These are phyloP conservation scores for Neurospora sp. DNA, from an alignment of 495 filamentous ascomycete genomes.

Conservation along the genomic window DNA sequence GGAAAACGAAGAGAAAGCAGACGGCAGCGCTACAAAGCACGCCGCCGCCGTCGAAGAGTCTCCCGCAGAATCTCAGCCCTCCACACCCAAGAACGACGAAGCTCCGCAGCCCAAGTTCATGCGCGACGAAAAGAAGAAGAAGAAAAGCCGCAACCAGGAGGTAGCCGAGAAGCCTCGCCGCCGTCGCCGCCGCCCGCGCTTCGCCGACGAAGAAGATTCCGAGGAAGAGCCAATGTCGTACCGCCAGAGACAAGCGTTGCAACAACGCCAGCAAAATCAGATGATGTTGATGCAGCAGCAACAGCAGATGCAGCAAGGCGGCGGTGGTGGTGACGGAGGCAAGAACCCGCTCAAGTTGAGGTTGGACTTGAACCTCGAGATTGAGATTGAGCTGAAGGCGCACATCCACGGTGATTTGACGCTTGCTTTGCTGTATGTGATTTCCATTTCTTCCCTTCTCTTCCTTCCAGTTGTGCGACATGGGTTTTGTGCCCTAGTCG, in stretches of 20 bases:
- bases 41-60: background rate
- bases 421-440: slow-evolving; percentile 66
- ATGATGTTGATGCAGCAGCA: slow-evolving; percentile 13
- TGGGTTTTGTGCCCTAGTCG: background rate
- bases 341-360: slow-evolving; percentile 68
- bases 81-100: slow-evolving; percentile 23
- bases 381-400: slow-evolving; percentile 84
- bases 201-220: slow-evolving; percentile 2
- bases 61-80: slow-evolving; percentile 16
- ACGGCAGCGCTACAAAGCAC: slow-evolving; percentile 1
- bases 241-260: slow-evolving; percentile 17
- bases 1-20: slow-evolving; percentile 17
- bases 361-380: slow-evolving; percentile 77
- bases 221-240: slow-evolving; percentile 6
- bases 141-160: slow-evolving; percentile 8
- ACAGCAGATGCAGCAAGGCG: slow-evolving; percentile 9
- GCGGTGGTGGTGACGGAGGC: slow-evolving; percentile 35
- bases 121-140: slow-evolving; percentile 14
- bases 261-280: slow-evolving; percentile 14
- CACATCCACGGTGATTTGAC: slow-evolving; percentile 89
- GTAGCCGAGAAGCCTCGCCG: slow-evolving; percentile 8
- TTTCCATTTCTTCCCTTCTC: background rate
- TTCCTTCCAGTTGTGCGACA: background rate
- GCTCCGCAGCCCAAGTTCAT: slow-evolving; percentile 27
- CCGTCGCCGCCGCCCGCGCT: slow-evolving; percentile 6